Conservation (phyloP, 129 eudicot genomes). For the Escallonia rubra region DNA sequence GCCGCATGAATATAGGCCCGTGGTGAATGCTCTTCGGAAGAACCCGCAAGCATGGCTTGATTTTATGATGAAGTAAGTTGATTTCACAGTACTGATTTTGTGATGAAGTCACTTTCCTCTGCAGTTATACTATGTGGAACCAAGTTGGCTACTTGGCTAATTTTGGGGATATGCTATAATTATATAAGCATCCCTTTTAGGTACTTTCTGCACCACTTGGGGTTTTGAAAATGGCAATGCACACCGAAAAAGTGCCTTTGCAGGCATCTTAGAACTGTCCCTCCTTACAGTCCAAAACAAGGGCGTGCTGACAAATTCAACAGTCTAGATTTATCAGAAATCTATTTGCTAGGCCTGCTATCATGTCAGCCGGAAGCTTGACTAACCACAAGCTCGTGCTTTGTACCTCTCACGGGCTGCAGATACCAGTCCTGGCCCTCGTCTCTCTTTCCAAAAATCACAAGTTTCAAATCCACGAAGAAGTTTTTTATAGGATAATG, state of each 20-base stretch:
- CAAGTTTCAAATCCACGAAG: no score
- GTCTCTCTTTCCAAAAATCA: no score
- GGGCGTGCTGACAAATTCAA: background rate
- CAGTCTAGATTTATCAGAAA: background rate
- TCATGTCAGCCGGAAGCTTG: no score
- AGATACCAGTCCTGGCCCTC: no score
- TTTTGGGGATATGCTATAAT: no score
- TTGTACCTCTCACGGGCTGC: no score
- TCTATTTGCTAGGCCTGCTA: no score
- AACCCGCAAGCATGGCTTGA: constrained; percentile 98
- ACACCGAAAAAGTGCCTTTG: background rate
- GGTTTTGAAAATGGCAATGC: background rate
- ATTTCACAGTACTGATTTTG: background rate
- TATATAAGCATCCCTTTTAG: no score
- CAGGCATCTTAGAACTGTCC: background rate
- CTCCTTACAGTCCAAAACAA: background rate
- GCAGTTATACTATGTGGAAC: no score
- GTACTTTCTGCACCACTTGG: background rate
- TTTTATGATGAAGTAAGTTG: constrained; percentile 96
- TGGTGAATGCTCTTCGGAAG: constrained; percentile 80
- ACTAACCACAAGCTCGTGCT: no score
- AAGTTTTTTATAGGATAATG: no score
- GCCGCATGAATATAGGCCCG: constrained; percentile 89
- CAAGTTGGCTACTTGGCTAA: no score
- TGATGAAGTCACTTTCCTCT: background rate